Evolutionary conservation across 2,329 filamentous ascomycete genomes (phyloP), one percentile per base, ranked within the genome.

Genomic region (Teratosphaeria destructans): DNA sequence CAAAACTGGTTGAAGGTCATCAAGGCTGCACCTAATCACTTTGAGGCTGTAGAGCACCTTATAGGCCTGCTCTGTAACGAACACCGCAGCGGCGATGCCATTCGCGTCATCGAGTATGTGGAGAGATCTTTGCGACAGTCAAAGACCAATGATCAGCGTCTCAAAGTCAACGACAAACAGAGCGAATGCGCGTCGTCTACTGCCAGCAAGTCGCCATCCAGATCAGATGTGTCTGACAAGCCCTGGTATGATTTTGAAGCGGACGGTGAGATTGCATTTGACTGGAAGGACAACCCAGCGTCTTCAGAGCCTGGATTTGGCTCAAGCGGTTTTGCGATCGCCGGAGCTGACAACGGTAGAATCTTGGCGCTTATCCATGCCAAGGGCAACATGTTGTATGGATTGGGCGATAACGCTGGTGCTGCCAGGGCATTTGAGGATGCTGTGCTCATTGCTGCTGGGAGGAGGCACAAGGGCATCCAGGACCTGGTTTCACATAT

Each of bases 381-480:
- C 23, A 99, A 97, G 74, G 94, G 93, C n/a, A 97, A 97, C 63
- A 95, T 97, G 87, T 80, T 97, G 1, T 99, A 99, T 74, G 85
- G 89, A 29, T 77, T 95, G 34, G 93, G 93, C 54, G 87, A 96
- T 65, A 88, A 94, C 64, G 79, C 81, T 47, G 84, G 81, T 49
- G 94, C 94, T 52, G 91, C 93, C 0, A 84, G 85, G 66, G 90
- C 94, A 3, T 99, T 99, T 67, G 94, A 99, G 72, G 91, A 96
- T 72, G 93, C 92, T 0, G 90, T 99, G 3, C 76, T 96, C 57
- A 93, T 99, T 63, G 92, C 90, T 60, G 83, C 88, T 32, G 92
- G 91, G 1, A 82, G 85, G 62, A 79, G 81, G 54, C 81, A 87
- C 5, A 80, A 82, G 61, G 86, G 85, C 27, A 89, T 97, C 55